A percentile compares a stretch with the other conserved stretches of the same genome.
These are phyloP conservation scores for Cladobotryum protrusum DNA, from an alignment of 2,329 filamentous ascomycete genomes.

Conservation along the genomic window DNA sequence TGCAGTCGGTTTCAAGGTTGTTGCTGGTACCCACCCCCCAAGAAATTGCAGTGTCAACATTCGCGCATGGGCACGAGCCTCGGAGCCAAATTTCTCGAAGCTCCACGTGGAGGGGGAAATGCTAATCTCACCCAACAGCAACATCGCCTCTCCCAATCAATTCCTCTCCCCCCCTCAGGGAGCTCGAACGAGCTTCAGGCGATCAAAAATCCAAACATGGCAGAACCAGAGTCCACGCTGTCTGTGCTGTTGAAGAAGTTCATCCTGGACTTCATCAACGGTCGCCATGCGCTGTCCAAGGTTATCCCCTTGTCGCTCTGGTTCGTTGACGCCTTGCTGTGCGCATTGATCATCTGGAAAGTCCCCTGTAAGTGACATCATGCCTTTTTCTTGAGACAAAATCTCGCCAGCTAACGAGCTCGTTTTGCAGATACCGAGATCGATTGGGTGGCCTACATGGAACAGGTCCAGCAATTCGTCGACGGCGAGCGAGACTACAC, in stretches of 20 bases:
- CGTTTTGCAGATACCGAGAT: conserved; percentile 77
- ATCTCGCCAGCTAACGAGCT: not conserved
- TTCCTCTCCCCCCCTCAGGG: too few species aligned
- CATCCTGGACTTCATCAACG: conserved; percentile 39
- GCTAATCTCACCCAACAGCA: not conserved
- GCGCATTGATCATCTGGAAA: conserved; percentile 68
- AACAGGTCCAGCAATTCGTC: conserved; percentile 75
- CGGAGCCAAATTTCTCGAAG: conserved; percentile 5
- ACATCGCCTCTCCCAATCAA: too few species aligned
- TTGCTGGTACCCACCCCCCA: too few species aligned
- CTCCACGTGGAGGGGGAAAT: conserved; percentile 1
- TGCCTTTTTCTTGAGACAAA: not conserved
- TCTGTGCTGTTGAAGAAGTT: conserved; percentile 13
- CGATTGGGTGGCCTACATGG: conserved; percentile 96
- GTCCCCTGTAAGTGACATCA: conserved; percentile 64
- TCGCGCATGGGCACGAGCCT: too few species aligned
- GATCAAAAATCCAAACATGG: conserved; percentile 17
- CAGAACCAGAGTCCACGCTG: conserved; percentile 19
- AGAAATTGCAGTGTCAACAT: too few species aligned
- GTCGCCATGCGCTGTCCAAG: conserved; percentile 44
- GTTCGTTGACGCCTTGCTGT: conserved; percentile 64
- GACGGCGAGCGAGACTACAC: conserved; percentile 85
- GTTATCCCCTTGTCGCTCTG: conserved; percentile 57
- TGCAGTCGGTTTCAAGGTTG: too few species aligned
- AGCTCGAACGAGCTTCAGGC: too few species aligned